A percentile compares a stretch with the other conserved stretches of the same genome.
Evolutionary conservation across 2,329 filamentous ascomycete species (phyloP).

Genomic region (Ophiostoma perfectum): DNA sequence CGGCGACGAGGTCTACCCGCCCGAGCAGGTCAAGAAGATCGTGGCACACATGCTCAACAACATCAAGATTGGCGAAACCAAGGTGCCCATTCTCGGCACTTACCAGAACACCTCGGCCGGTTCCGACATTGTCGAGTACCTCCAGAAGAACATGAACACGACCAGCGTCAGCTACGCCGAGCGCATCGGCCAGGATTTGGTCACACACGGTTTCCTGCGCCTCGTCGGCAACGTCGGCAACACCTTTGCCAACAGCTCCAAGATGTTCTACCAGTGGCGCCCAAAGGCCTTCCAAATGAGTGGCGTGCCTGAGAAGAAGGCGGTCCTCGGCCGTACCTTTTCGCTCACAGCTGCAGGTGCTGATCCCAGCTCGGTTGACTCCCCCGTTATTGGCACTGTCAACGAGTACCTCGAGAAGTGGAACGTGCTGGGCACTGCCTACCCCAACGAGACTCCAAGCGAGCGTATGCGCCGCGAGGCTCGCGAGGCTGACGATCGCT

Average conservation of each 20-base stretch:
- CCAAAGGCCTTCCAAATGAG: conserved; percentile 83
- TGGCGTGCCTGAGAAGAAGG: conserved; percentile 84
- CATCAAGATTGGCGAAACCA: conserved; percentile 83
- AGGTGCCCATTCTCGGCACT: conserved; percentile 90
- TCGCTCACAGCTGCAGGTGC: conserved; percentile 52
- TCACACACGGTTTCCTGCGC: conserved; percentile 77
- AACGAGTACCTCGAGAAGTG: conserved; percentile 86
- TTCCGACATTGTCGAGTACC: conserved; percentile 90
- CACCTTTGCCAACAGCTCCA: conserved; percentile 94
- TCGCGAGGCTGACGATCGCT: conserved; percentile 83
- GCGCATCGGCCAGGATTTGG: conserved; percentile 88
- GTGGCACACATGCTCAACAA: conserved; percentile 78
- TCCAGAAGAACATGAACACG: conserved; percentile 80
- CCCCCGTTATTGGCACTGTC: conserved; percentile 73
- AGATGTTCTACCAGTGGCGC: conserved; percentile 96
- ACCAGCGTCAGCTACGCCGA: conserved; percentile 86
- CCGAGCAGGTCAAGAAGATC: conserved; percentile 87
- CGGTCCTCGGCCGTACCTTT: conserved; percentile 64
- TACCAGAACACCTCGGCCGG: conserved; percentile 91
- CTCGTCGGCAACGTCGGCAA: conserved; percentile 91
- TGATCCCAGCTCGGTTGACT: conserved; percentile 58
- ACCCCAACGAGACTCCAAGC: conserved; percentile 88
- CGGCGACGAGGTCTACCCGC: conserved; percentile 78
- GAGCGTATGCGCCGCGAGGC: conserved; percentile 86
- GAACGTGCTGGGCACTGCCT: conserved; percentile 83